Percentiles rank a stretch among this genome's conserved stretches.
These are phyloP conservation scores for Arthrobotrys sphaeroides DNA, from an alignment of 2,329 filamentous ascomycete species.

Conservation along the genomic window DNA sequence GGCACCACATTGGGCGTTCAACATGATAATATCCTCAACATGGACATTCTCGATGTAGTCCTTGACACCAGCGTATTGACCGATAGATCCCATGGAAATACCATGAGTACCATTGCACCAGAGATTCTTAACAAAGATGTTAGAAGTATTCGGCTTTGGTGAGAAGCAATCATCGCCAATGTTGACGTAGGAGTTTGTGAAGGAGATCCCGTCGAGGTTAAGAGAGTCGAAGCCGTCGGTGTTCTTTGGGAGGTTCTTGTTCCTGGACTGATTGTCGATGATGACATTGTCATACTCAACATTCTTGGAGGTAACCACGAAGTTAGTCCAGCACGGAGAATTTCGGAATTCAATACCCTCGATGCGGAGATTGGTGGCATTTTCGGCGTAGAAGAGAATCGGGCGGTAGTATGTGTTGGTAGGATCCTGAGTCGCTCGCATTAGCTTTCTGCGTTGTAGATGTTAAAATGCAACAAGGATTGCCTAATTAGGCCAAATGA, in stretches of 20 bases:
- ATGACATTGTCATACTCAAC: conserved; percentile 67
- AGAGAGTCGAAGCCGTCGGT: conserved; percentile 72
- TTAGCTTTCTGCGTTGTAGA: conserved; percentile 3
- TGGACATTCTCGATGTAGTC: conserved; percentile 69
- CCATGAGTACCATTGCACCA: conserved; percentile 71
- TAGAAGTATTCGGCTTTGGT: conserved; percentile 69
- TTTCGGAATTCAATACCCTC: conserved; percentile 70
- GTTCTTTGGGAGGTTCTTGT: conserved; percentile 67
- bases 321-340: conserved; percentile 73
- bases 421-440: conserved; percentile 63
- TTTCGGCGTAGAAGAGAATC: conserved; percentile 71
- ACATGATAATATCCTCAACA: conserved; percentile 70
- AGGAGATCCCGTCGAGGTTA: conserved; percentile 67
- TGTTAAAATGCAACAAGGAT: conserved; percentile 12
- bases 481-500: no score
- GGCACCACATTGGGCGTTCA: conserved; percentile 62
- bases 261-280: conserved; percentile 67
- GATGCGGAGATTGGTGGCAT: conserved; percentile 69
- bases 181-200: conserved; percentile 66
- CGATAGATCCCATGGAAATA: conserved; percentile 69
- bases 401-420: conserved; percentile 69
- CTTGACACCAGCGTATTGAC: conserved; percentile 68
- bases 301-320: conserved; percentile 69
- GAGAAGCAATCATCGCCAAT: conserved; percentile 72
- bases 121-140: conserved; percentile 69